Conservation (phyloP, 2,329 filamentous ascomycete species). For the Pseudogymnoascus verrucosus region DNA sequence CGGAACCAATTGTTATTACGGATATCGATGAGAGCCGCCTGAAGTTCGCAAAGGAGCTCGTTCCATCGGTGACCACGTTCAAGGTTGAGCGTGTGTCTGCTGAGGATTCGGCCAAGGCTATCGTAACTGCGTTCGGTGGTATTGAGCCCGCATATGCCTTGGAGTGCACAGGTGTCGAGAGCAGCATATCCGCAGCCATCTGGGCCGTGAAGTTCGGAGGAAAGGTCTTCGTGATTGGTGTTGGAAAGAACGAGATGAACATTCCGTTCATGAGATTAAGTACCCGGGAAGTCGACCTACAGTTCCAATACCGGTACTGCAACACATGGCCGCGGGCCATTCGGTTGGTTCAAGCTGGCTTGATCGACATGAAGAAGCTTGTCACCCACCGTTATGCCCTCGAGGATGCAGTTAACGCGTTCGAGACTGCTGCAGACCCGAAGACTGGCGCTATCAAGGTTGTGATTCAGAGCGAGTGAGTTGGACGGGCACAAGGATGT, state of each 20-base stretch:
- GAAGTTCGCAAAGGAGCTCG: conserved; percentile 75
- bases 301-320: conserved; percentile 93
- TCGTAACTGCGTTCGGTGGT: conserved; percentile 64
- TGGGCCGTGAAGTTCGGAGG: conserved; percentile 91
- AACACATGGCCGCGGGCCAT: conserved; percentile 97
- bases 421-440: conserved; percentile 78
- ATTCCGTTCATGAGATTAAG: conserved; percentile 92
- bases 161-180: conserved; percentile 94
- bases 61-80: conserved; percentile 72
- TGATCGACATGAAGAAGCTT: conserved; percentile 72
- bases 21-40: conserved; percentile 86
- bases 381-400: conserved; percentile 83
- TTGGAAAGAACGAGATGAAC: conserved; percentile 90
- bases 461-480: conserved; percentile 64
- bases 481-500: conserved; percentile 14
- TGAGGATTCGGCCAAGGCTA: conserved; percentile 62
- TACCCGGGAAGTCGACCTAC: conserved; percentile 85
- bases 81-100: conserved; percentile 60
- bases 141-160: conserved; percentile 74
- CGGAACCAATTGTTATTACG: conserved; percentile 84
- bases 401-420: conserved; percentile 82
- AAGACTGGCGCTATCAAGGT: conserved; percentile 97
- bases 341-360: conserved; percentile 72
- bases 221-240: conserved; percentile 93
- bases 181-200: conserved; percentile 76